Conservation (phyloP, 2,329 filamentous ascomycete species). For the Septoria linicola region DNA sequence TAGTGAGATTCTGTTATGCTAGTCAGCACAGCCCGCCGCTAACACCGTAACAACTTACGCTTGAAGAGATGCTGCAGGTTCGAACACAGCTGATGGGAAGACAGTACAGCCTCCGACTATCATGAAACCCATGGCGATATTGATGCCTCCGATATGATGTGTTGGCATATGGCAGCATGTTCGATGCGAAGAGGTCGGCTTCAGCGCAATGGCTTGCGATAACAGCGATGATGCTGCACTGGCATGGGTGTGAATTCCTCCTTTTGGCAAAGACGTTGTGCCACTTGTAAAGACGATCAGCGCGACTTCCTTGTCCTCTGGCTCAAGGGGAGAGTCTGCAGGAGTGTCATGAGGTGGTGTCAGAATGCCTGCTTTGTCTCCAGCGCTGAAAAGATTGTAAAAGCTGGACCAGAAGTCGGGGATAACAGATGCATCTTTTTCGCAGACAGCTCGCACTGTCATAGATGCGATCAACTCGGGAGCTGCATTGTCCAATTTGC, state of each 20-base stretch:
- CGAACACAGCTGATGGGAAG: slow-evolving; percentile 1
- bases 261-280: slow-evolving; percentile 19
- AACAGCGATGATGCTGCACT: not conserved
- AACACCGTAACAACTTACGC: slow-evolving; percentile 1
- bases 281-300: slow-evolving; percentile 15
- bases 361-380: not conserved
- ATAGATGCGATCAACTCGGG: not conserved
- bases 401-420: slow-evolving; percentile 3
- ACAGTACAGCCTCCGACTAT: not conserved
- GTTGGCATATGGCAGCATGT: slow-evolving; percentile 6
- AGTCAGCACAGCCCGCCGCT: not conserved
- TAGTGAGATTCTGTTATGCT: not conserved
- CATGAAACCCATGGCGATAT: slow-evolving; percentile 3
- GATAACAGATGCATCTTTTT: not conserved
- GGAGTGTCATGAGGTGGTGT: not conserved
- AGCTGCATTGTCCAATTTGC: not conserved
- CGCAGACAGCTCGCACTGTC: not conserved
- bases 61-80: slow-evolving; percentile 5
- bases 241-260: slow-evolving; percentile 11
- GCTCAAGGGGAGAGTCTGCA: not conserved
- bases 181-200: not conserved
- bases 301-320: slow-evolving; percentile 4
- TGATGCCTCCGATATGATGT: slow-evolving; percentile 7
- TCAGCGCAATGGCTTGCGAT: not conserved
- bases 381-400: not conserved